A percentile compares a stretch with the other conserved stretches of the same genome.
Evolutionary conservation across 1,284 basidiomycete species (phyloP).

Genomic region (Cystobasidiaceae sp.): DNA sequence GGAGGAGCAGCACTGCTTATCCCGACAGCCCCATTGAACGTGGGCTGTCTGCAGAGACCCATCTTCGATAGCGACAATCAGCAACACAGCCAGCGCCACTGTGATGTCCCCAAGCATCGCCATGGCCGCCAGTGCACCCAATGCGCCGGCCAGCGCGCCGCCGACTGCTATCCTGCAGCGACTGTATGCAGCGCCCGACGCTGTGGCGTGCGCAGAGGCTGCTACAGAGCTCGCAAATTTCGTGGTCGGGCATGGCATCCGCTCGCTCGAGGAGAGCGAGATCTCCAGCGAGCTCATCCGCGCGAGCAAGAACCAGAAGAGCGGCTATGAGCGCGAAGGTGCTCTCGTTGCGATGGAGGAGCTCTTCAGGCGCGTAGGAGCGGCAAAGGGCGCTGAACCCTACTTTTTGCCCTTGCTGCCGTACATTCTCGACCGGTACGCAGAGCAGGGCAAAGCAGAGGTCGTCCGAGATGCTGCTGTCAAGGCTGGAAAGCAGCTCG

Average conservation of each 20-base stretch:
- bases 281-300: constrained; percentile 47
- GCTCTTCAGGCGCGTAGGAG: constrained; percentile 45
- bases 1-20: too few species aligned
- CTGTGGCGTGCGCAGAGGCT: constrained; percentile 39
- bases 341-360: constrained; percentile 63
- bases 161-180: constrained; percentile 42
- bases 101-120: constrained; percentile 16
- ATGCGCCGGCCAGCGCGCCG: constrained; percentile 9
- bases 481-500: constrained; percentile 73
- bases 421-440: constrained; percentile 74
- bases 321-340: constrained; percentile 85
- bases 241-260: constrained; percentile 46
- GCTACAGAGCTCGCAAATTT: constrained; percentile 47
- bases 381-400: constrained; percentile 70
- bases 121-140: constrained; percentile 3
- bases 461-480: constrained; percentile 79
- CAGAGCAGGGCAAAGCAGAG: constrained; percentile 79
- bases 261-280: constrained; percentile 44
- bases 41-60: too few species aligned
- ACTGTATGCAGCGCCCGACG: constrained; percentile 39
- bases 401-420: constrained; percentile 74
- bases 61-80: too few species aligned
- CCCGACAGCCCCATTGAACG: too few species aligned
- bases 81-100: too few species aligned
- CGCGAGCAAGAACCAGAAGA: constrained; percentile 74